Base-by-base conservation (phyloP, 2,329 filamentous ascomycete species). In the Graphiopsis chlorocephala region DNA sequence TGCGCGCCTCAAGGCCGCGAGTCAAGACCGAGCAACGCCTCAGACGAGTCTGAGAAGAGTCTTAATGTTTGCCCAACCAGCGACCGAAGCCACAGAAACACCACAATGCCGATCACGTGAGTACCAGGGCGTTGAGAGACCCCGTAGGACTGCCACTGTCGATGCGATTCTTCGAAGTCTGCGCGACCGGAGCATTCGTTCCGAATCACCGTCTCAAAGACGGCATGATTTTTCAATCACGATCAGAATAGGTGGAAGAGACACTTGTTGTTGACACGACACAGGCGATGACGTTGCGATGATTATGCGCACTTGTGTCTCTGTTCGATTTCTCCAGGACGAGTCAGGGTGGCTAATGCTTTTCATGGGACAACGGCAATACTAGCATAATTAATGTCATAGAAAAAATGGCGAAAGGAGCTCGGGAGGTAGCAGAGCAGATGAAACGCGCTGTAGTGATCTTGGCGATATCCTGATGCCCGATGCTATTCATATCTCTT, bases 41-140 rank as follows among this genome's bases (percentile, higher is more conserved):
- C 38, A 45, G 10, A 10, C n/a, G 33, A 45, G 38, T 8, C 38
- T 45, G 8, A 15, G 8, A 4, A 42, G 17, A 8, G 35, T 15
- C 0, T 10, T n/a, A 1, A n/a, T n/a, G 2, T 1, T 10, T 20
- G 17, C 17, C 17, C 17, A 8, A 20, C 38, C 0, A 7, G 17
- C 38, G 38, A 45, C 35, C 15, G n/a, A n/a, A 42, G 33, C 6
- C 35, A 42, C 38, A n/a, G n/a, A 31, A 20, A 20, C 12, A 45
- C 10, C 17, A 20, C 38, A 7, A 45, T 20, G n/a, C n/a, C n/a
- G 38, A 10, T 4, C 38, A 3, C 23, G 12, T 12, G 38, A 45
- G n/a, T 20, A 1, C n/a, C n/a, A 45, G n/a, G 38, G 38, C n/a
- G 38, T 20, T n/a, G n/a, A 45, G n/a, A 10, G 12, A 12, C 38